These are phyloP conservation scores for Cupressus sempervirens DNA, from an alignment of 75 land plant genomes.

Conservation along the genomic window DNA sequence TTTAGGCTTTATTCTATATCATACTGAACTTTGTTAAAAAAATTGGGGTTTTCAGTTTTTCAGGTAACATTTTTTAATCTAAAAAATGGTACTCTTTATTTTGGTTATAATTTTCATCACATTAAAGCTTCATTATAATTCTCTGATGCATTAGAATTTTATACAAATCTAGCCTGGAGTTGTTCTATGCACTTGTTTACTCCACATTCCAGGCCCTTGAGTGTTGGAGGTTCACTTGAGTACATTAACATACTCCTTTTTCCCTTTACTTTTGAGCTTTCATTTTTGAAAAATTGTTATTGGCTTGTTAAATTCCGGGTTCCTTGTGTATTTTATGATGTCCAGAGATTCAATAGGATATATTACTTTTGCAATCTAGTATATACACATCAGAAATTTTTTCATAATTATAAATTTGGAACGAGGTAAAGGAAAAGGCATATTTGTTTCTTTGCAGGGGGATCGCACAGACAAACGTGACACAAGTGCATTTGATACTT, in stretches of 20 bases:
- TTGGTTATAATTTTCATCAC: not conserved
- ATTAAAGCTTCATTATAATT: not conserved
- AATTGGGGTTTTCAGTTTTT: not conserved
- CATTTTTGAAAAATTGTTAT: not conserved
- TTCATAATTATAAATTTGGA: not conserved
- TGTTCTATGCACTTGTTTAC: not conserved
- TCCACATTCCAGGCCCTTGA: not conserved
- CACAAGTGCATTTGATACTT: constrained; percentile 86
- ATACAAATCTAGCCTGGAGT: not conserved
- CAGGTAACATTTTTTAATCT: not conserved
- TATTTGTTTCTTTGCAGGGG: constrained; percentile 45
- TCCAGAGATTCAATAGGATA: not conserved
- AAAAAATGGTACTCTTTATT: not conserved
- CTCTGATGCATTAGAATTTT: not conserved
- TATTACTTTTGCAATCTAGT: not conserved
- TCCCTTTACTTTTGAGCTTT: not conserved
- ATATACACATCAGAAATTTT: not conserved
- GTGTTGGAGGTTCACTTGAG: not conserved
- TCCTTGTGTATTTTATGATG: not conserved
- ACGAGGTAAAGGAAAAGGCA: constrained; percentile 4
- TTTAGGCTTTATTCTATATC: not conserved
- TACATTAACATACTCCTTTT: not conserved
- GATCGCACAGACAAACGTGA: constrained; percentile 91
- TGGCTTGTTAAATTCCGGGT: not conserved
- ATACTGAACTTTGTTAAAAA: not conserved